Evolutionary conservation across 441 rosid species (phyloP), one percentile per base, ranked within the genome.

Genomic region (Populus hybrid): DNA sequence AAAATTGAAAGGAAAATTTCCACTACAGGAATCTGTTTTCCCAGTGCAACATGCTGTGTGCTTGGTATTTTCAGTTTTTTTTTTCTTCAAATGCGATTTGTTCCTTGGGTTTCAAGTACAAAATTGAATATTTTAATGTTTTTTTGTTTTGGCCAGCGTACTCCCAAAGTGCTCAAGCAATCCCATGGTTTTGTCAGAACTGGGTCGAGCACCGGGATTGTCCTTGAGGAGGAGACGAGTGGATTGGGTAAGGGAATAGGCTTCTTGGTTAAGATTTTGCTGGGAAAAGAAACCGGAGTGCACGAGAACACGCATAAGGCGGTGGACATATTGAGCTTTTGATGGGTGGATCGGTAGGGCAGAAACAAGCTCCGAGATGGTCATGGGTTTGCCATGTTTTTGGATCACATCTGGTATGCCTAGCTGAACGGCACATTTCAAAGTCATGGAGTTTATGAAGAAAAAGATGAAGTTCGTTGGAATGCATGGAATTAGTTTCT

Each of bases 251-350:
- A 83, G 84, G 0, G 32, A 18, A 34, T 80, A 82, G 34, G 70
- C 83, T 30, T 70, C 74, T 76, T 61, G 75, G 2, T 73, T 21
- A n/a, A 61, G 3, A 30, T 69, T 70, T 20, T 26, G 32, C 18
- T 7, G n/a, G 7, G 74, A 71, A 70, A 84, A 71, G 78, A 86
- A 83, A n/a, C 87, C 86, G 0, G 54, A 46, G 54, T 46, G 6
- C 1, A 46, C 54, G 6, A 46, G 54, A 12, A 46, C 0, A 46
- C 54, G 54, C 54, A 46, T 46, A 1, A 46, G 6, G 6, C 54
- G 16, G 10, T 42, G 16, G 12, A 42, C 50, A 42, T 42, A 42
- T 42, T 42, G 16, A 42, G 50, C 10, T 42, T 42, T 42, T 42
- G 50, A 42, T 11, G 50, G 50, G 50, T 42, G 50, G 16, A 42